Conservation (phyloP, 768 basidiomycete species). For the Pisolithus orientalis region DNA sequence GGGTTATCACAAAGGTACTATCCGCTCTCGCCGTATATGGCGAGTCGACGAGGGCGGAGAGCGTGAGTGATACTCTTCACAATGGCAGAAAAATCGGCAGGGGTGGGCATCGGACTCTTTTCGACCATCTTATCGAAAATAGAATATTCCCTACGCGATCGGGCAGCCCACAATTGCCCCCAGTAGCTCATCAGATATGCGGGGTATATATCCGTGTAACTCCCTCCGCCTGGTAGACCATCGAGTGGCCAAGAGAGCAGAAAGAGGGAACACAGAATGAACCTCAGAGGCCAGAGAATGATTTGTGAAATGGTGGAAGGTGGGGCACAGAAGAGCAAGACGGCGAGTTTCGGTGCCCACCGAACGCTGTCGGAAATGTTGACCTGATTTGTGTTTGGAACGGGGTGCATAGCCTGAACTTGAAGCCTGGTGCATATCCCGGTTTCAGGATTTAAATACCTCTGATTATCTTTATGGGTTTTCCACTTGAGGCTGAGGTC, state of each 20-base stretch:
- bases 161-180: conserved; percentile 17
- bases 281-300: conserved; percentile 7
- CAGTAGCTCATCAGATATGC: conserved; percentile 6
- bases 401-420: conserved; percentile 8
- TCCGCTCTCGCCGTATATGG: background rate
- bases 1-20: conserved; percentile 5
- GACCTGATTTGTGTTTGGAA: background rate
- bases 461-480: conserved; percentile 7
- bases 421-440: conserved; percentile 9
- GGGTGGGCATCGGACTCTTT: conserved; percentile 1
- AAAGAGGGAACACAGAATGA: conserved; percentile 1
- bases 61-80: conserved; percentile 5
- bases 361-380: conserved; percentile 1
- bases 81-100: background rate
- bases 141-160: conserved; percentile 14
- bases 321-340: conserved; percentile 9
- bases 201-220: conserved; percentile 3
- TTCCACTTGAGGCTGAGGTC: background rate
- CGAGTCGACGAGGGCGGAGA: conserved; percentile 8
- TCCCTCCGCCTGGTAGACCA: background rate
- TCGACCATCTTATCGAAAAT: background rate
- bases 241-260: conserved; percentile 9
- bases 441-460: conserved; percentile 13
- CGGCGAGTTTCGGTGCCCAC: conserved; percentile 3
- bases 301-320: background rate